phyloP scores from a whole-genome alignment of 768 basidiomycete genomes.

The Cystobasidium ongulense region DNA sequence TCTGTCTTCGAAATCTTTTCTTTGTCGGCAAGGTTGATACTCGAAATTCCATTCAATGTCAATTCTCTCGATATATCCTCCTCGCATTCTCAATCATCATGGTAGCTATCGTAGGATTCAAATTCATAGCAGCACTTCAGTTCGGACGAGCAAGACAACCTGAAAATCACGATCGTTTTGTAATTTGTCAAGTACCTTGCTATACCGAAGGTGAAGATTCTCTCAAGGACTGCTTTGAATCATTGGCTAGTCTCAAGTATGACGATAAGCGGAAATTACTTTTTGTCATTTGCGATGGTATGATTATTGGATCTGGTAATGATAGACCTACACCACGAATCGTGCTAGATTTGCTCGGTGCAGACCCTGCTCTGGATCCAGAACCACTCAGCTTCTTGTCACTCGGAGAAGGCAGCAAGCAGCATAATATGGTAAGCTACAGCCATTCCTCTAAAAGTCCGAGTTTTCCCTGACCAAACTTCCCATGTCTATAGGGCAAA shows the following conservation, averaged over 20 bases:
- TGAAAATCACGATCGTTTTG: slow-evolving; percentile 92
- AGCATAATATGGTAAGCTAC: slow-evolving; percentile 59
- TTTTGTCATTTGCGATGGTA: slow-evolving; percentile 90
- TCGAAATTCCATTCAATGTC: slow-evolving; percentile 81
- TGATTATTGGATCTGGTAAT: slow-evolving; percentile 80
- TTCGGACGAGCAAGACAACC: slow-evolving; percentile 72
- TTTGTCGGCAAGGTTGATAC: slow-evolving; percentile 84
- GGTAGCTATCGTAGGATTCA: slow-evolving; percentile 92
- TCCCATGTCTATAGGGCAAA: slow-evolving; percentile 76
- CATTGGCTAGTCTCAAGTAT: slow-evolving; percentile 83
- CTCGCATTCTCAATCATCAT: slow-evolving; percentile 81
- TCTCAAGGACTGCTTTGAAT: slow-evolving; percentile 80
- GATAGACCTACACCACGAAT: slow-evolving; percentile 93
- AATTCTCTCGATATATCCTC: slow-evolving; percentile 82
- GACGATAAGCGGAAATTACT: slow-evolving; percentile 96
- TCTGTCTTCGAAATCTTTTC: slow-evolving; percentile 88
- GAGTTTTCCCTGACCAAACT: too few relatives aligned
- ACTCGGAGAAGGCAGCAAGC: slow-evolving; percentile 86
- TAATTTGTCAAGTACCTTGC: slow-evolving; percentile 81
- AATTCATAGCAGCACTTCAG: slow-evolving; percentile 84
- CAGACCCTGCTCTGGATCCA: slow-evolving; percentile 81
- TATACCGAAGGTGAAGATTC: slow-evolving; percentile 91
- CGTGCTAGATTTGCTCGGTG: slow-evolving; percentile 90
- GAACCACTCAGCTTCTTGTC: slow-evolving; percentile 91
- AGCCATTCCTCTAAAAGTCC: too few relatives aligned